These are phyloP conservation scores for Penicillium digitatum DNA, from an alignment of 2,329 filamentous ascomycete genomes.

Conservation along the genomic window DNA sequence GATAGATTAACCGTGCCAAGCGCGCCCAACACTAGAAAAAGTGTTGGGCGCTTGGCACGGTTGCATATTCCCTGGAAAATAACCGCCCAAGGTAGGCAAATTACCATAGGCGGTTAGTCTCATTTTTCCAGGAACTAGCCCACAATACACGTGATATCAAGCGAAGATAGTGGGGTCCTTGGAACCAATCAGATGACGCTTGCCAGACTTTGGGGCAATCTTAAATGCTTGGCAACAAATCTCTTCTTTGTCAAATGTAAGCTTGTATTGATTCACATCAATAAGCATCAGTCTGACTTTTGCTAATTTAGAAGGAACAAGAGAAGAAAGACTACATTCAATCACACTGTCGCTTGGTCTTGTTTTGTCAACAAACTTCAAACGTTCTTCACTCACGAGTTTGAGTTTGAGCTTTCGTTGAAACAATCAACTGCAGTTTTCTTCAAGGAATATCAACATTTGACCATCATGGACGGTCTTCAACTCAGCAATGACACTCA, in stretches of 20 bases:
- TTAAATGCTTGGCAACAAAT: conserved; percentile 13
- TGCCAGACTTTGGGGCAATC: not conserved
- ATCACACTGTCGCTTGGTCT: not conserved
- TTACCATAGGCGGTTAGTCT: not conserved
- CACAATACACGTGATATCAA: conserved; percentile 2
- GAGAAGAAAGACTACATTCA: not conserved
- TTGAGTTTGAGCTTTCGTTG: conserved; percentile 1
- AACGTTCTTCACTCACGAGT: conserved; percentile 34
- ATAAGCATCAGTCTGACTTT: conserved; percentile 1
- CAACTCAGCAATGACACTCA: conserved; percentile 19
- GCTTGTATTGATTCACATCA: not conserved
- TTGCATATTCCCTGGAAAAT: not conserved
- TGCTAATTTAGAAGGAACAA: not conserved
- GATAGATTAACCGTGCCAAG: too few species aligned
- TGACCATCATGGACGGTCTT: conserved; percentile 14
- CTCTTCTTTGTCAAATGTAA: conserved; percentile 7
- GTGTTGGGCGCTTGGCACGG: too few species aligned
- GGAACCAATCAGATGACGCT: not conserved
- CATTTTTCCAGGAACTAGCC: not conserved
- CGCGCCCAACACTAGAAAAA: too few species aligned
- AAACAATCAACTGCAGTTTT: conserved; percentile 2
- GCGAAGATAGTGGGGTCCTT: not conserved
- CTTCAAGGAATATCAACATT: not conserved
- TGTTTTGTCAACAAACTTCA: conserved; percentile 39
- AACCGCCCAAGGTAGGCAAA: not conserved